Conservation (phyloP, 352 stramenopile species). For the Blastocystis sp. region DNA sequence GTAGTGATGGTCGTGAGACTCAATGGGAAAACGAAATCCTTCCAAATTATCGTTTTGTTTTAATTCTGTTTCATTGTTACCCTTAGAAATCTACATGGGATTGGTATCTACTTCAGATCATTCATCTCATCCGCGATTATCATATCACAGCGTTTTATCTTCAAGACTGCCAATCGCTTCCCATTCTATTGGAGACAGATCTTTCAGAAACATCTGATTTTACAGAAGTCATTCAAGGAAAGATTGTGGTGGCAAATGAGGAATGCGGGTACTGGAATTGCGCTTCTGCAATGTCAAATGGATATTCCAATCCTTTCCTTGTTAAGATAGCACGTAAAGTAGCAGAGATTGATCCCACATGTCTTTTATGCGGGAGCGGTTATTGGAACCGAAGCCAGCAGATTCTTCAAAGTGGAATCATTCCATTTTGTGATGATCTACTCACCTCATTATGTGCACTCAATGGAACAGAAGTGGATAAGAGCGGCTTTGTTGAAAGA, state of each 20-base stretch:
- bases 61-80: not conserved
- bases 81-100: conserved; percentile 31
- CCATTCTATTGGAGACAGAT: conserved; percentile 38
- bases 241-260: not conserved
- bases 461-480: not conserved
- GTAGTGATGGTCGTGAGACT: conserved; percentile 52
- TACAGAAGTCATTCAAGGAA: not conserved
- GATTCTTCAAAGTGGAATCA: not conserved
- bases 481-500: not conserved
- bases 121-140: not conserved
- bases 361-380: conserved; percentile 17
- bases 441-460: not conserved
- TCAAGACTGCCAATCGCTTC: conserved; percentile 37
- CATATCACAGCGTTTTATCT: conserved; percentile 5
- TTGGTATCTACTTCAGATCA: not conserved
- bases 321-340: conserved; percentile 36
- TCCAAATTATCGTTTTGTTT: conserved; percentile 43
- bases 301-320: conserved; percentile 43
- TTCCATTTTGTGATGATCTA: conserved; percentile 19
- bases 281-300: not conserved
- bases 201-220: not conserved
- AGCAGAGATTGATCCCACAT: not conserved
- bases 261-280: conserved; percentile 53
- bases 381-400: not conserved
- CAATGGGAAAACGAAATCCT: conserved; percentile 34